Evolutionary conservation across 352 stramenopile genomes (phyloP), one percentile per base, ranked within the genome.

Genomic region (Globisporangium carolinianum): DNA sequence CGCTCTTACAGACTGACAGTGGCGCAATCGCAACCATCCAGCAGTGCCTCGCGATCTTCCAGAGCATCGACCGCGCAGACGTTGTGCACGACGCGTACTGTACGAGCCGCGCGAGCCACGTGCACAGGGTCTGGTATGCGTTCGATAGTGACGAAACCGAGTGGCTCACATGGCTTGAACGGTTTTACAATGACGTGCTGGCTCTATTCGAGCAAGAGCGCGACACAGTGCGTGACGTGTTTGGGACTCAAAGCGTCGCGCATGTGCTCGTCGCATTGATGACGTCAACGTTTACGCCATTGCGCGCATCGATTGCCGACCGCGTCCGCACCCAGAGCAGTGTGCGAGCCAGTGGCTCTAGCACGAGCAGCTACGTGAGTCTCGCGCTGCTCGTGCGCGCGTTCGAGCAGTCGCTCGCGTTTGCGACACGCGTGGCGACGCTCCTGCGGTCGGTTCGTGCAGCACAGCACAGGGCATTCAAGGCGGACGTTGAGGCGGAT

Each of bases 91-190:
- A 73, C 0, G 71, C 78, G 48, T 90, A 76, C 57, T 84, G 74
- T 62, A 62, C 54, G 15, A 57, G 62, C 3, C 69, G 80, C n/a
- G 74, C 69, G 0, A 72, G 74, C 8, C 58, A 71, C 45, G 66
- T 85, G 35, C 80, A 90, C 46, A 76, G 80, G 38, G 42, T 73
- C 0, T 90, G 80, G 80, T 83, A 75, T 38, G 57, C 78, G 5
- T 88, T 70, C 53, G 45, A 49, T 6, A 17, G 17, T 1, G 24
- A 7, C 17, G 14, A 1, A 58, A 65, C 11, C 41, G 51, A 41
- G 46, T 36, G 43, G 5, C 5, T 3, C 1, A 0, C 12, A 6
- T 89, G 79, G 78, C 65, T 91, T 4, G 69, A 79, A 6, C 60
- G 37, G 0, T 91, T 91, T 17, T 91, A 88, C 57, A 55, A 11